phyloP scores from a whole-genome alignment of 768 basidiomycete species.

The Pulveroboletus sp. region DNA sequence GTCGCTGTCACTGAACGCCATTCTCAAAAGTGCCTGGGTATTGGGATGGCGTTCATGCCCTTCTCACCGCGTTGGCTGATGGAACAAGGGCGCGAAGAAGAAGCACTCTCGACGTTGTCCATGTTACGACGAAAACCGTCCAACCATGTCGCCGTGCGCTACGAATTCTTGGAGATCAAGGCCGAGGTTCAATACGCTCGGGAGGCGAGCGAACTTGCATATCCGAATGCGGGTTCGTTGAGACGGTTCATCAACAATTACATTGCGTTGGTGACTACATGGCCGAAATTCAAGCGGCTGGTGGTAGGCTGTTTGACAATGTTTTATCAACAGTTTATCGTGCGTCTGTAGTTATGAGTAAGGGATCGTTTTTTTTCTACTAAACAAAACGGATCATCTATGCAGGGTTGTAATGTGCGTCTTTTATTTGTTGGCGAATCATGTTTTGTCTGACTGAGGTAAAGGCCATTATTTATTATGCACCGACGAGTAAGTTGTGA shows the following conservation, averaged over 20 bases:
- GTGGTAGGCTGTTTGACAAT: constrained; percentile 28
- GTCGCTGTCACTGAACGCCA: too few relatives aligned
- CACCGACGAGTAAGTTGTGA: constrained; percentile 16
- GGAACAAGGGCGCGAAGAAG: too few relatives aligned
- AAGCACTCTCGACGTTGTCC: constrained; percentile 4
- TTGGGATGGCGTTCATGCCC: too few relatives aligned
- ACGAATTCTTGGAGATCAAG: constrained; percentile 38
- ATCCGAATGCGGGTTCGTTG: background rate
- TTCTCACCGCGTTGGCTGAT: too few relatives aligned
- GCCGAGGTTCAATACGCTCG: constrained; percentile 30
- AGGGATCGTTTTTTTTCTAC: background rate
- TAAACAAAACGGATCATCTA: background rate
- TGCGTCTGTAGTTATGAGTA: constrained; percentile 7
- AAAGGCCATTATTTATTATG: constrained; percentile 29
- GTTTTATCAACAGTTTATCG: constrained; percentile 32
- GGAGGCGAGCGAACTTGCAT: constrained; percentile 12
- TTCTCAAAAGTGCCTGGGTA: too few relatives aligned
- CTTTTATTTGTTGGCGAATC: background rate
- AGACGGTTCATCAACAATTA: constrained; percentile 22
- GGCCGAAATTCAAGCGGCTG: constrained; percentile 32
- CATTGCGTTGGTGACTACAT: constrained; percentile 19
- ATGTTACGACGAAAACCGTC: constrained; percentile 32
- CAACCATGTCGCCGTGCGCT: constrained; percentile 30
- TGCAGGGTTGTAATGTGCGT: constrained; percentile 27
- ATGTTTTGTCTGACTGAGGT: constrained; percentile 2